Conservation (phyloP, 164 flowering plant species). For the Sextonia rubra region DNA sequence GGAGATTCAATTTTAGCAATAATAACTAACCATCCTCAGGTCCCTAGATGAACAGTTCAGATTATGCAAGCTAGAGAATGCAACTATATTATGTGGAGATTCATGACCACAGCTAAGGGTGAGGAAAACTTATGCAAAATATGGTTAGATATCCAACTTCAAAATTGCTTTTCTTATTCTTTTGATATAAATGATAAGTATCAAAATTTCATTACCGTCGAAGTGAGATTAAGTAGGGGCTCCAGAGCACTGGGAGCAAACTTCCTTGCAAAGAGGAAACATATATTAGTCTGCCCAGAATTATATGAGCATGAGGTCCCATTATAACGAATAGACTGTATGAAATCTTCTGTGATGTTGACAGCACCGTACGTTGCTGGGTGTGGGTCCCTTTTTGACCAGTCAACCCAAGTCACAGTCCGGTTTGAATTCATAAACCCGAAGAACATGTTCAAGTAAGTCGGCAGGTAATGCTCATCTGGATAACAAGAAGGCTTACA, state of each 20-base stretch:
- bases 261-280: constrained; percentile 41
- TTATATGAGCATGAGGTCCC: constrained; percentile 62
- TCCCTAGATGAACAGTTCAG: not conserved
- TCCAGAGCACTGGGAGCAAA: constrained; percentile 32
- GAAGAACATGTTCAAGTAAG: constrained; percentile 61
- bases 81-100: no score
- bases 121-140: no score
- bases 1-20: not conserved
- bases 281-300: constrained; percentile 25
- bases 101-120: no score
- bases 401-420: constrained; percentile 82
- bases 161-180: not conserved
- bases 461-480: constrained; percentile 83
- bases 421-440: constrained; percentile 56
- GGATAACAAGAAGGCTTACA: constrained; percentile 88
- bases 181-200: not conserved
- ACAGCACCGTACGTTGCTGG: constrained; percentile 47
- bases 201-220: constrained; percentile 32
- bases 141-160: not conserved
- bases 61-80: not conserved
- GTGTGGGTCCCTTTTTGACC: constrained; percentile 79
- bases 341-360: constrained; percentile 55
- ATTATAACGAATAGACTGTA: constrained; percentile 49
- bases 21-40: not conserved
- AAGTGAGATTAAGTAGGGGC: constrained; percentile 35